phyloP scores from a whole-genome alignment of 169 alveolate species.

The Plasmodium malariae region DNA sequence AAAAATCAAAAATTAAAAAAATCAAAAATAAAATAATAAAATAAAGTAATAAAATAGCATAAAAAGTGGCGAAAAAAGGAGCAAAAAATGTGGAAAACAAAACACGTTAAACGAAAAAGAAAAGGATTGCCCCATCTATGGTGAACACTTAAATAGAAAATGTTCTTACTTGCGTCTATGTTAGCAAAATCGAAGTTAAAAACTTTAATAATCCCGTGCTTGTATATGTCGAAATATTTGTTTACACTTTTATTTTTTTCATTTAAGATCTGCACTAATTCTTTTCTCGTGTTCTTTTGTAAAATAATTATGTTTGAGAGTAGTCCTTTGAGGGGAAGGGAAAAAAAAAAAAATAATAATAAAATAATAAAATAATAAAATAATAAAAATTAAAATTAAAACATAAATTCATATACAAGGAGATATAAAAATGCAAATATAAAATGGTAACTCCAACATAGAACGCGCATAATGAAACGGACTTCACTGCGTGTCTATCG shows the following conservation, averaged over 20 bases:
- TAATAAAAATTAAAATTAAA: too few relatives aligned
- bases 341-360: background rate
- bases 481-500: too few relatives aligned
- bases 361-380: too few relatives aligned
- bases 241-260: conserved; percentile 45
- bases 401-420: too few relatives aligned
- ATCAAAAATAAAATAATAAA: too few relatives aligned
- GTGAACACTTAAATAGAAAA: background rate
- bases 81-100: too few relatives aligned
- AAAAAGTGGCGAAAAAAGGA: too few relatives aligned
- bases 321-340: conserved; percentile 4
- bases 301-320: conserved; percentile 41
- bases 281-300: conserved; percentile 68
- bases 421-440: too few relatives aligned
- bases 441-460: too few relatives aligned
- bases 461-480: too few relatives aligned
- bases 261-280: conserved; percentile 39
- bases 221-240: conserved; percentile 62
- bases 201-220: conserved; percentile 64
- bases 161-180: conserved; percentile 48
- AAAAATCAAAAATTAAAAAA: background rate
- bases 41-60: too few relatives aligned
- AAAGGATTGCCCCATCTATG: background rate
- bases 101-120: too few relatives aligned
- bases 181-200: conserved; percentile 67